These are phyloP conservation scores for Amaranthus cruentus DNA, from an alignment of 148 eudicot species.

Conservation along the genomic window DNA sequence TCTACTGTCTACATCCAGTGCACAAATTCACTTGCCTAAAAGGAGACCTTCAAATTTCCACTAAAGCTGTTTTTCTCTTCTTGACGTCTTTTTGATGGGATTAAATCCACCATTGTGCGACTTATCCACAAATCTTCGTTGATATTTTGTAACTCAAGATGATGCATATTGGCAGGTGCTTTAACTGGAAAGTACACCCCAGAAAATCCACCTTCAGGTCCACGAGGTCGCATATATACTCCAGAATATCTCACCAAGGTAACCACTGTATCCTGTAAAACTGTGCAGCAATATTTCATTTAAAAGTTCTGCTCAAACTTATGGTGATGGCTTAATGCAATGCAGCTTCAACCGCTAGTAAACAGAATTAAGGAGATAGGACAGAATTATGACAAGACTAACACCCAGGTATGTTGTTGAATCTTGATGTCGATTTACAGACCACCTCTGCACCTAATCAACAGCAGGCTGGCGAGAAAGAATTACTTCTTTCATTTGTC, in stretches of 20 bases:
- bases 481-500: too few relatives aligned
- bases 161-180: conserved; percentile 46
- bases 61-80: neutral
- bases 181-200: conserved; percentile 93
- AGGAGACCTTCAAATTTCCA: too few relatives aligned
- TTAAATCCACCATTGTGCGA: neutral
- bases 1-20: too few relatives aligned
- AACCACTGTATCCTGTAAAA: conserved; percentile 4
- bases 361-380: conserved; percentile 82
- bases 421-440: neutral
- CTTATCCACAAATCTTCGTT: neutral
- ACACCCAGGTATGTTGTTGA: conserved; percentile 59
- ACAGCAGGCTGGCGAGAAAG: too few relatives aligned
- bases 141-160: neutral
- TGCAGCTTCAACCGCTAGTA: conserved; percentile 89
- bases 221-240: conserved; percentile 81
- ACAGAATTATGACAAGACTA: conserved; percentile 55
- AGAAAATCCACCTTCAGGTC: conserved; percentile 85
- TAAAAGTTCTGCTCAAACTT: conserved; percentile 3
- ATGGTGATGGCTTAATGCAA: neutral
- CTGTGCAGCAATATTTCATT: neutral
- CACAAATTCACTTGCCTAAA: too few relatives aligned
- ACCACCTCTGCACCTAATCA: neutral
- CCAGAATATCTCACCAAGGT: conserved; percentile 68
- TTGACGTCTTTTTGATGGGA: neutral